Evolutionary conservation across 1,139 yeast genomes (phyloP), one percentile per base, ranked within the genome.

Genomic region (Kurtzmaniella quercitrusa): DNA sequence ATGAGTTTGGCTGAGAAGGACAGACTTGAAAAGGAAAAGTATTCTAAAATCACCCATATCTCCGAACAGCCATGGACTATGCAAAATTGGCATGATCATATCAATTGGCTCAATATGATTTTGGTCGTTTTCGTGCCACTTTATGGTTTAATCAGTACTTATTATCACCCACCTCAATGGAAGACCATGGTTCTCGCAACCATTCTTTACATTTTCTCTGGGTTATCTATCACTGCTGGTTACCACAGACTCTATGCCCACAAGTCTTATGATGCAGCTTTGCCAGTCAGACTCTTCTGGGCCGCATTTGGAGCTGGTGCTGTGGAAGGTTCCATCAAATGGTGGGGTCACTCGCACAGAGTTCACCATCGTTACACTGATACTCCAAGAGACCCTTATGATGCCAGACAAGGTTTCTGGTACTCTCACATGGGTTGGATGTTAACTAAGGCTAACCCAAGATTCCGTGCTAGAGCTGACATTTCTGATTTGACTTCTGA

Each of bases 281-380:
- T 73, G 55, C 93, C 95, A 6, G 76, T 88, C 39, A 77, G 85
- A 52, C 51, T 88, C 38, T 76, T 85, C 55, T 84, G 76, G 56
- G 95, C 96, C 37, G 69, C 88, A 38, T 85, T 86, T 52, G 98
- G 98, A 45, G 94, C 96, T 38, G 95, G 96, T 44, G 88, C 97
- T 45, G 89, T 88, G 46, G 95, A 93, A 69, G 98, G 98, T 52
- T 89, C 97, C 40, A 84, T 91, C 65, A 89, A 93, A 70, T 94
- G 98, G 98, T 93, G 98, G 98, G 83, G 94, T 43, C 96, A 93
- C 63, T 85, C 94, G 44, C 98, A 93, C 73, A 83, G 98, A 74
- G 80, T 94, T 50, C 98, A 93, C 71, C 98, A 93, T 74, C 80
- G 98, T 68, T 93, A 85, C 74, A 93, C 98, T 14, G 98, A 93